Evolutionary conservation across 148 eudicot species (phyloP).

Genomic region (Tetragonia tetragonoides): DNA sequence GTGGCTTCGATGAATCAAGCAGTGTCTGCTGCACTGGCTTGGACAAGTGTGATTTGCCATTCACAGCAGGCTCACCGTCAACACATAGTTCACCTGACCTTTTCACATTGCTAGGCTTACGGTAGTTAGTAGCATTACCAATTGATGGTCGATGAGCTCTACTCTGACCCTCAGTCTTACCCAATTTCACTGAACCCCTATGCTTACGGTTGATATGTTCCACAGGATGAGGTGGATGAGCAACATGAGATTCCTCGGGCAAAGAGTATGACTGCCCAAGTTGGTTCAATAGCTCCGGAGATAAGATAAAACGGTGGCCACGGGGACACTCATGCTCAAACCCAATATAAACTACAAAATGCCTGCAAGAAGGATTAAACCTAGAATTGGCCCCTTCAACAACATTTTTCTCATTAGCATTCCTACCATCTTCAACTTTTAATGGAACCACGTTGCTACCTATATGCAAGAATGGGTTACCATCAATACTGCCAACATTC

Average conservation of each 20-base stretch:
- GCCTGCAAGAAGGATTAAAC: conserved; percentile 41
- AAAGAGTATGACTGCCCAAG: conserved; percentile 54
- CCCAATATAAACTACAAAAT: conserved; percentile 61
- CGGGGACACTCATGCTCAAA: conserved; percentile 96
- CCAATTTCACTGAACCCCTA: conserved; percentile 45
- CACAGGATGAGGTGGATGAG: conserved; percentile 29
- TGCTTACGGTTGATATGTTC: conserved; percentile 47
- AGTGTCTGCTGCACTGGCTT: conserved; percentile 33
- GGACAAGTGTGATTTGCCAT: conserved; percentile 32
- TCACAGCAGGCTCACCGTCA: conserved; percentile 27
- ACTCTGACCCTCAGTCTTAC: conserved; percentile 45
- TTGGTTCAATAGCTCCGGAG: conserved; percentile 66
- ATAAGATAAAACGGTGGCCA: conserved; percentile 87
- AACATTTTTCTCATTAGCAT: conserved; percentile 27
- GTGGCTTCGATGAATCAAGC: conserved; percentile 26
- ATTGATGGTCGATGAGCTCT: conserved; percentile 47
- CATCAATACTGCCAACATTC: conserved; percentile 26
- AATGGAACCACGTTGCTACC: conserved; percentile 57
- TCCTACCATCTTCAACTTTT: conserved; percentile 31
- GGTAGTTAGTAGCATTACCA: conserved; percentile 32
- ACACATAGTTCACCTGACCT: conserved; percentile 45
- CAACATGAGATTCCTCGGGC: conserved; percentile 49
- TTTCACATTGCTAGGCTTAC: conserved; percentile 40
- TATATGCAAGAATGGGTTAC: conserved; percentile 51
- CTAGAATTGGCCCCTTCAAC: conserved; percentile 37